These are phyloP conservation scores for Punica granatum DNA, from an alignment of 345 rosid genomes.

Conservation along the genomic window DNA sequence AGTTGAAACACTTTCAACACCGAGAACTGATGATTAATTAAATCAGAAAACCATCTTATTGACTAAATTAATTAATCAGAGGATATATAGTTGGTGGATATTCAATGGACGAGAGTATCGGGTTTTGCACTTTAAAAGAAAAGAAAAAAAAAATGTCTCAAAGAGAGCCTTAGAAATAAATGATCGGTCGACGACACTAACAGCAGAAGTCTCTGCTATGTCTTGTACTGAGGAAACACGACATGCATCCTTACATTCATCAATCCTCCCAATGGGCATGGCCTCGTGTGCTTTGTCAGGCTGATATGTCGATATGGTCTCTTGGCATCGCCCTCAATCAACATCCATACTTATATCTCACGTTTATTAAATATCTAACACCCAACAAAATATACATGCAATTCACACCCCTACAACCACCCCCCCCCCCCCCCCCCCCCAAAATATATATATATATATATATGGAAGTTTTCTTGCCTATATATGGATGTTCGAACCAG, in stretches of 20 bases:
- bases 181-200: not conserved
- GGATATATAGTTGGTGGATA: constrained; percentile 11
- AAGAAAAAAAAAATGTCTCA: too few relatives aligned
- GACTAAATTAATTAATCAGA: not conserved
- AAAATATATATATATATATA: too few relatives aligned
- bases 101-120: constrained; percentile 41
- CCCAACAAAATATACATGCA: too few relatives aligned
- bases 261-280: not conserved
- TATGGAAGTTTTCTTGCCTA: too few relatives aligned
- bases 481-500: too few relatives aligned
- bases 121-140: constrained; percentile 17
- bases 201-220: not conserved
- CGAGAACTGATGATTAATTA: not conserved
- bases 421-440: too few relatives aligned
- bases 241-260: not conserved
- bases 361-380: too few relatives aligned
- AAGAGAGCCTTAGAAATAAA: too few relatives aligned
- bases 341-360: too few relatives aligned
- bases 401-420: too few relatives aligned
- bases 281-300: constrained; percentile 1
- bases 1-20: constrained; percentile 2
- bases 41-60: constrained; percentile 1
- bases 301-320: too few relatives aligned
- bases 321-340: too few relatives aligned
- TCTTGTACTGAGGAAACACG: not conserved